Conservation (phyloP, 352 stramenopile genomes). For the Aphanomyces invadans region DNA sequence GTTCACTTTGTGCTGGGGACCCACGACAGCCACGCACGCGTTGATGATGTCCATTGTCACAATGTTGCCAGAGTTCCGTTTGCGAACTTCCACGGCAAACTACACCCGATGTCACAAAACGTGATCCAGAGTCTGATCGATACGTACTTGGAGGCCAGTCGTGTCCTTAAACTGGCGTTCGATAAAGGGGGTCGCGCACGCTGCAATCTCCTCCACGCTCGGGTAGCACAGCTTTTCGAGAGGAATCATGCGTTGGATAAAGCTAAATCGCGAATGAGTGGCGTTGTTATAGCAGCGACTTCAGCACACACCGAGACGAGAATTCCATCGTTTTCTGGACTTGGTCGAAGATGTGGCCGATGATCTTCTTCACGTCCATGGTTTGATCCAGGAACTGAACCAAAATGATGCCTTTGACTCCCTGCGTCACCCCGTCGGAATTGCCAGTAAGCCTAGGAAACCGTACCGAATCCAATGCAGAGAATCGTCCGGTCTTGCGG, state of each 20-base stretch:
- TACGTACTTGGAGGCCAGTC: constrained; percentile 27
- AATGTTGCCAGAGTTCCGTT: constrained; percentile 65
- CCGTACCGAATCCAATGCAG: constrained; percentile 52
- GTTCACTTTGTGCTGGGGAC: constrained; percentile 65
- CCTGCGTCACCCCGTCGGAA: constrained; percentile 23
- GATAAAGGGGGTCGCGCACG: constrained; percentile 48
- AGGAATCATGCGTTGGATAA: constrained; percentile 61
- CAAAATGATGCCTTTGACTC: constrained; percentile 61
- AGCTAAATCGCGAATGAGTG: too few relatives aligned
- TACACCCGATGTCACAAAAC: not conserved
- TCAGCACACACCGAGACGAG: constrained; percentile 51
- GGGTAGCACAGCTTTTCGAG: constrained; percentile 63
- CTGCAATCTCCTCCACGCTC: constrained; percentile 50
- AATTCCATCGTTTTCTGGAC: constrained; percentile 60
- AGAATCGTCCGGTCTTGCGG: constrained; percentile 59
- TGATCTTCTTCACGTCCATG: constrained; percentile 32
- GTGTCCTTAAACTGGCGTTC: constrained; percentile 35
- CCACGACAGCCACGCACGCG: constrained; percentile 46
- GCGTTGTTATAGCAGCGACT: too few relatives aligned
- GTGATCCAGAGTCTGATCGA: constrained; percentile 22
- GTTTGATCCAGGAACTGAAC: constrained; percentile 51
- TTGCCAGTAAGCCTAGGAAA: not conserved
- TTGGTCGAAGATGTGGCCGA: constrained; percentile 55
- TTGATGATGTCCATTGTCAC: constrained; percentile 71
- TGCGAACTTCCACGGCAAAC: constrained; percentile 68